phyloP scores from a whole-genome alignment of 495 filamentous ascomycete species.

The Penicillium robsamsonii region DNA sequence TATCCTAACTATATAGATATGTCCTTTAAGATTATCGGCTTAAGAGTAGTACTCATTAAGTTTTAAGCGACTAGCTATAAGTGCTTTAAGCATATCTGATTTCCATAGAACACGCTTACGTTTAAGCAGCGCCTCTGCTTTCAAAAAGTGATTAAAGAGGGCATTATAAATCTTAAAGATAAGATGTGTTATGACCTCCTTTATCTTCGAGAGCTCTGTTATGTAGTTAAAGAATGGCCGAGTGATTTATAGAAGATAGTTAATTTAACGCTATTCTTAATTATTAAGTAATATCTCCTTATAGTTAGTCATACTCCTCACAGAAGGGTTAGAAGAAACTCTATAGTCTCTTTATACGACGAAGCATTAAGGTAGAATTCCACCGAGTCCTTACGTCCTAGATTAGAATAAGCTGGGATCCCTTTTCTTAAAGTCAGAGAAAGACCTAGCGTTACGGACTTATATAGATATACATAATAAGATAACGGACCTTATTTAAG shows the following conservation, averaged over 20 bases:
- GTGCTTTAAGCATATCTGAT: neutral
- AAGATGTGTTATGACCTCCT: neutral
- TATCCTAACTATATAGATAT: constrained; percentile 12
- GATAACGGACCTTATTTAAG: constrained; percentile 8
- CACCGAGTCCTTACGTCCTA: constrained; percentile 2
- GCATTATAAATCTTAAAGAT: constrained; percentile 10
- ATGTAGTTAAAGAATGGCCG: constrained; percentile 6
- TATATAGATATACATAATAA: constrained; percentile 6
- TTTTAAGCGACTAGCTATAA: constrained; percentile 3
- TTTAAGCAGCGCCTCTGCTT: neutral
- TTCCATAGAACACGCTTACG: neutral
- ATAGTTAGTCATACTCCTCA: no score
- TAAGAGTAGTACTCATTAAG: constrained; percentile 15
- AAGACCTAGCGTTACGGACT: neutral
- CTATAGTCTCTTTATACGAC: neutral
- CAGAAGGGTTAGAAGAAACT: constrained; percentile 1
- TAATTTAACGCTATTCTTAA: constrained; percentile 5
- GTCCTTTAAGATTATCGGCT: constrained; percentile 5
- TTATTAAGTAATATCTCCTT: constrained; percentile 7
- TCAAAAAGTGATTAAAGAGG: constrained; percentile 4
- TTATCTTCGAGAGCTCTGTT: constrained; percentile 1
- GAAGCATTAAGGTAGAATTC: constrained; percentile 7
- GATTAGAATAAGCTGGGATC: neutral
- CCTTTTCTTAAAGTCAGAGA: neutral
- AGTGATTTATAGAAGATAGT: constrained; percentile 6